phyloP scores from a whole-genome alignment of 106 monocot genomes.

The Dendrobium officinale region DNA sequence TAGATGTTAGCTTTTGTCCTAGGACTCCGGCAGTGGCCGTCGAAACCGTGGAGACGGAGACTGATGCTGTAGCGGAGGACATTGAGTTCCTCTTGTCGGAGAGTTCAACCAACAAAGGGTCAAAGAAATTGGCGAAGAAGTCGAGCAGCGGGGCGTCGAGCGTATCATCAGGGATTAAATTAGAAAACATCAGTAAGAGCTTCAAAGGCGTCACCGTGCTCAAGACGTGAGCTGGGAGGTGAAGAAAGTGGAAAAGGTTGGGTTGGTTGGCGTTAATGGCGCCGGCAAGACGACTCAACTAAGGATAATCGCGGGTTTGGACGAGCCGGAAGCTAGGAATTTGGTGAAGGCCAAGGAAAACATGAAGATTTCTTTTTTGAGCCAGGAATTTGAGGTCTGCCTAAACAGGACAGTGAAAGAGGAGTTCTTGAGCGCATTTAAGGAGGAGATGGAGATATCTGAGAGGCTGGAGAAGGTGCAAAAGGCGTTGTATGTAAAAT shows the following conservation, averaged over 20 bases:
- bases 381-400: constrained; percentile 97
- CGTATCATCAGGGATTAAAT: constrained; percentile 72
- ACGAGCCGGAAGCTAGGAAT: constrained; percentile 83
- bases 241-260: constrained; percentile 91
- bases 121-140: constrained; percentile 37
- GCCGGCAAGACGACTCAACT: constrained; percentile 98
- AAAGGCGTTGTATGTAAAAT: constrained; percentile 26
- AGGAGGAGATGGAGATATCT: constrained; percentile 89
- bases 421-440: constrained; percentile 86
- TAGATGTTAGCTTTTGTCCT: constrained; percentile 11
- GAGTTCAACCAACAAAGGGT: constrained; percentile 5
- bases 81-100: constrained; percentile 64
- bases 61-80: constrained; percentile 25
- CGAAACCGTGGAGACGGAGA: constrained; percentile 23
- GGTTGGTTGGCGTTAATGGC: constrained; percentile 96
- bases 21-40: constrained; percentile 10
- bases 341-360: constrained; percentile 82
- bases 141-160: constrained; percentile 59
- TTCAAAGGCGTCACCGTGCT: constrained; percentile 77
- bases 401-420: constrained; percentile 74
- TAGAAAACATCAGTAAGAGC: constrained; percentile 84
- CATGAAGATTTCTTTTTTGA: constrained; percentile 91
- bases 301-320: constrained; percentile 87
- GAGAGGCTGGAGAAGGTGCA: constrained; percentile 82
- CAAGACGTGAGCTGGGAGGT: constrained; percentile 96